Evolutionary conservation across 805 yeast genomes (phyloP).

Genomic region (Maudiozyma bulderi): DNA sequence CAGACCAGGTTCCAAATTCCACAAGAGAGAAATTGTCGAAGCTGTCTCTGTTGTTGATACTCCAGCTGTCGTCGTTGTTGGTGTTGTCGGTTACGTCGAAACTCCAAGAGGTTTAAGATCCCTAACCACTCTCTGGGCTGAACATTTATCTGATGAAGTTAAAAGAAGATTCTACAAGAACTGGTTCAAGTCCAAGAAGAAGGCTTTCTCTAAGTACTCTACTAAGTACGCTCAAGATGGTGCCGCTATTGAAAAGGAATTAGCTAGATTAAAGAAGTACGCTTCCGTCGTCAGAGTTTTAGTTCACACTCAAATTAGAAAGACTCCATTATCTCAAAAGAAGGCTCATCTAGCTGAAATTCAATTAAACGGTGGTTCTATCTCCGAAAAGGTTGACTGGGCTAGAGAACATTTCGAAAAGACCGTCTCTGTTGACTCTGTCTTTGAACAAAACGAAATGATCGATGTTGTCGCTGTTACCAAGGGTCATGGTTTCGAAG

Average conservation of each 20-base stretch:
- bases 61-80: constrained; percentile 97
- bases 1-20: constrained; percentile 99
- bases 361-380: constrained; percentile 99
- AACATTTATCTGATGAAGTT: constrained; percentile 97
- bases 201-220: constrained; percentile 99
- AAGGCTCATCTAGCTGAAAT: constrained; percentile 99
- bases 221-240: constrained; percentile 92
- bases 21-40: constrained; percentile 99
- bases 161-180: constrained; percentile 99
- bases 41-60: constrained; percentile 99
- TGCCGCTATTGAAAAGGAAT: constrained; percentile 84
- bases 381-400: constrained; percentile 96
- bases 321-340: constrained; percentile 98
- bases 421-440: constrained; percentile 91
- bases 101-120: constrained; percentile 99
- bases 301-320: constrained; percentile 98
- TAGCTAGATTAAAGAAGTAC: constrained; percentile 98
- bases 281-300: constrained; percentile 97
- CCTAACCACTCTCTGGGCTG: constrained; percentile 99
- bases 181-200: constrained; percentile 99
- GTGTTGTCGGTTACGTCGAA: constrained; percentile 99
- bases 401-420: constrained; percentile 98
- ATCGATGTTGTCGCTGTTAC: constrained; percentile 98
- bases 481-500: constrained; percentile 99
- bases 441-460: constrained; percentile 97